Evolutionary conservation across 2,329 filamentous ascomycete genomes (phyloP), one percentile per base, ranked within the genome.

Genomic region (Claviceps paspali): DNA sequence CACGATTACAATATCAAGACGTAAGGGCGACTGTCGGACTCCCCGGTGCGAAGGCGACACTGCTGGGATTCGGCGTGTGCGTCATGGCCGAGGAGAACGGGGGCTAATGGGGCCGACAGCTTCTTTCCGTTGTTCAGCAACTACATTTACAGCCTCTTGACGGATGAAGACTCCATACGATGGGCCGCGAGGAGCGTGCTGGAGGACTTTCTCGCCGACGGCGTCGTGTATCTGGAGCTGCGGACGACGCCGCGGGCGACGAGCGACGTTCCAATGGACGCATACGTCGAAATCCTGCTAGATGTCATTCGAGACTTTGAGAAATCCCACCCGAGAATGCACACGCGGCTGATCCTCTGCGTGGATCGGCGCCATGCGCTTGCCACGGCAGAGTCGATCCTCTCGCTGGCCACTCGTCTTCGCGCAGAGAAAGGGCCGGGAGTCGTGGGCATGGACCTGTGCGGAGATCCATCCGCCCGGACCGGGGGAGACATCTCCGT

Each of bases 71-170:
- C n/a, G n/a, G n/a, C n/a, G n/a, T n/a, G n/a, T n/a, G n/a, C n/a
- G n/a, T n/a, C n/a, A n/a, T n/a, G n/a, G n/a, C n/a, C n/a, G n/a
- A n/a, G n/a, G 11, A 12, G 24, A 26, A 26, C 11, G 24, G 24
- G 24, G 24, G 3, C 9, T 11, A 18, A 19, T 11, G 23, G 14
- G 4, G 11, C 9, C 22, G 4, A 19, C 35, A 80, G 80, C 29
- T 85, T 86, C 67, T 86, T 87, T 51, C 76, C 76, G 2, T 65
- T 86, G 12, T 88, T 88, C 59, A 79, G 76, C 19, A 77, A 69
- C 30, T 85, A 85, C 54, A 88, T 87, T 46, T 88, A 91, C 59
- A 67, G 71, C 41, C 74, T 92, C 26, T 70, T 81, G 57, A 74
- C 73, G 49, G 73, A 81, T 47, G 56, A 66, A 9, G 55, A 64